Evolutionary conservation across 192 early-diverging fungal species (phyloP).

Genomic region (Backusella tuberculispora): DNA sequence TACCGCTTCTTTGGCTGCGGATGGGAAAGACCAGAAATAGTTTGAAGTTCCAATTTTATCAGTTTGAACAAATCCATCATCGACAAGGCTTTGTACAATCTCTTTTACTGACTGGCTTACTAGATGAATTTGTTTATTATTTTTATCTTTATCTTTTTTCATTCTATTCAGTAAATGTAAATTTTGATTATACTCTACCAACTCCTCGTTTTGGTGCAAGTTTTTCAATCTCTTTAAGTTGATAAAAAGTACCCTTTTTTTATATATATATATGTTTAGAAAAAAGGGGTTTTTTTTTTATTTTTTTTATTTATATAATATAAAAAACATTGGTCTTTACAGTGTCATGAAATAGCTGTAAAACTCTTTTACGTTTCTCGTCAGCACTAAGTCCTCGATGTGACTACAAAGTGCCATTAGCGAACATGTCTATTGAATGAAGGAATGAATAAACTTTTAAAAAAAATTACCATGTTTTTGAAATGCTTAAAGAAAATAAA

Average conservation of each 20-base stretch:
- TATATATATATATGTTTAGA: no score
- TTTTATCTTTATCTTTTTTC: neutral
- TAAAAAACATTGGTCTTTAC: conserved; percentile 35
- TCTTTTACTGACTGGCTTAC: conserved; percentile 83
- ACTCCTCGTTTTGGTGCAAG: conserved; percentile 86
- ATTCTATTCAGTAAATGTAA: neutral
- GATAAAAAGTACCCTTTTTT: conserved; percentile 76
- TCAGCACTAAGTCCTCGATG: conserved; percentile 52
- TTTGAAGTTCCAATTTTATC: conserved; percentile 93
- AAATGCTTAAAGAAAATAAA: no score
- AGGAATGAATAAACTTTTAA: neutral
- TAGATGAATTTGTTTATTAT: conserved; percentile 23
- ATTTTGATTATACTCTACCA: conserved; percentile 42
- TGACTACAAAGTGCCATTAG: conserved; percentile 39
- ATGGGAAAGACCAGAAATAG: conserved; percentile 92
- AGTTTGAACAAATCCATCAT: conserved; percentile 74
- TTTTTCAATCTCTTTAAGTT: conserved; percentile 86
- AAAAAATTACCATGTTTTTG: neutral
- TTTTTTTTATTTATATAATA: neutral
- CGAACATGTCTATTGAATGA: neutral
- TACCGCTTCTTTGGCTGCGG: conserved; percentile 60
- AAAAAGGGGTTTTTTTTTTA: no score
- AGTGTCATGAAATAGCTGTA: conserved; percentile 55
- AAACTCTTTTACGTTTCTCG: conserved; percentile 54
- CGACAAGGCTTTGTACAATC: conserved; percentile 79